Percentiles rank a stretch among this genome's conserved stretches.
phyloP scores from a whole-genome alignment of 805 yeast genomes.

The Kodamaea neixiangensis region DNA sequence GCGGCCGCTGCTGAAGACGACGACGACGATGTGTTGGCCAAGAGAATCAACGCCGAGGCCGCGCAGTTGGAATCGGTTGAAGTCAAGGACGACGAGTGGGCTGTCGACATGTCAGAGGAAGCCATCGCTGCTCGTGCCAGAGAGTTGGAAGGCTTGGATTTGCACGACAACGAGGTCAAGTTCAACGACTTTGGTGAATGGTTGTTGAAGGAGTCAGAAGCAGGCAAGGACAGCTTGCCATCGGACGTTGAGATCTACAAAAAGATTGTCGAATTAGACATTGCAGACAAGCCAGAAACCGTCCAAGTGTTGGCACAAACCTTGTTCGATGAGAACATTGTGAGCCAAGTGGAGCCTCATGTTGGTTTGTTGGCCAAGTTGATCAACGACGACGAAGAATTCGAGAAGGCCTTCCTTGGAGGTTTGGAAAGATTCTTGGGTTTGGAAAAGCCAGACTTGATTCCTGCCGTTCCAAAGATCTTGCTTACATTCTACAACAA shows the following conservation, averaged over 20 bases:
- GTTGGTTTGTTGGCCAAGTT: conserved; percentile 81
- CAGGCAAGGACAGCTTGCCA: conserved; percentile 62
- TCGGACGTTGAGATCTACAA: conserved; percentile 90
- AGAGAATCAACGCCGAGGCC: conserved; percentile 83
- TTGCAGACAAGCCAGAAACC: conserved; percentile 70
- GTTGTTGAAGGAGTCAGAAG: conserved; percentile 58
- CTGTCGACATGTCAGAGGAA: conserved; percentile 95
- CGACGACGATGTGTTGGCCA: conserved; percentile 74
- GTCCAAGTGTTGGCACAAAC: conserved; percentile 92
- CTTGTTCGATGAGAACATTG: conserved; percentile 76
- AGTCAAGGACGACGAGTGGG: conserved; percentile 92
- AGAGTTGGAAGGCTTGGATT: conserved; percentile 70
- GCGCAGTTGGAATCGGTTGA: conserved; percentile 60
- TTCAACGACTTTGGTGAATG: conserved; percentile 88
- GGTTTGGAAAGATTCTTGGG: conserved; percentile 95
- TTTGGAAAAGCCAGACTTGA: conserved; percentile 66
- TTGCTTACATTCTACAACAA: conserved; percentile 78
- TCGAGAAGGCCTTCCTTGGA: conserved; percentile 88
- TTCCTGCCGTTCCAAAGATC: conserved; percentile 76
- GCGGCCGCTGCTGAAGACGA: conserved; percentile 45
- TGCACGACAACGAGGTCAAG: conserved; percentile 48
- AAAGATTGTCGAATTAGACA: conserved; percentile 78
- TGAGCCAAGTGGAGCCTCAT: conserved; percentile 72
- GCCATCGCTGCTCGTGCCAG: conserved; percentile 91
- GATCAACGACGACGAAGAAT: conserved; percentile 58